phyloP scores from a whole-genome alignment of 805 yeast species.

The Alloascoidea africana region DNA sequence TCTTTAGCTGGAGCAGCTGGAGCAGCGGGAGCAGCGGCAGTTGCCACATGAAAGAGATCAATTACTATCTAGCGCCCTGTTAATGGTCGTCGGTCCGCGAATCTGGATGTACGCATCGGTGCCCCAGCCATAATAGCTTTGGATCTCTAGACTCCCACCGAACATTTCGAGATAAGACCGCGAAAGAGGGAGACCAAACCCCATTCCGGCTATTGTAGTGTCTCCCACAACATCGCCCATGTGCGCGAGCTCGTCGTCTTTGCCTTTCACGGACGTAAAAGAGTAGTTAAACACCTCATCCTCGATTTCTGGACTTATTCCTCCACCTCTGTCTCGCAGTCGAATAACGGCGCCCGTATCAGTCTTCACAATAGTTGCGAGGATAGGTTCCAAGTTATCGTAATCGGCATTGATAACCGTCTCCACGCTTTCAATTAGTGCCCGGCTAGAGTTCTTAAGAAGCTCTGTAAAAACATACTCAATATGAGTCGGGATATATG shows the following conservation, averaged over 20 bases:
- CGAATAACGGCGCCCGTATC: conserved; percentile 47
- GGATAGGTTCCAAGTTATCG: conserved; percentile 23
- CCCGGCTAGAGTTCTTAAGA: conserved; percentile 75
- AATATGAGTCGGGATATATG: conserved; percentile 76
- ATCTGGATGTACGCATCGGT: conserved; percentile 68
- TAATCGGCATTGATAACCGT: conserved; percentile 16
- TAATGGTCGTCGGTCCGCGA: no score
- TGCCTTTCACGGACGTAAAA: conserved; percentile 57
- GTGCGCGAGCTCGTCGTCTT: conserved; percentile 44
- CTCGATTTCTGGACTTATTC: conserved; percentile 56
- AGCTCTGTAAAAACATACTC: conserved; percentile 82
- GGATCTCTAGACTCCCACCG: conserved; percentile 54
- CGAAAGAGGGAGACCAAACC: conserved; percentile 85
- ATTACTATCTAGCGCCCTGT: no score
- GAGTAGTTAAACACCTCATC: conserved; percentile 72
- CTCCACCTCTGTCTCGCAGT: conserved; percentile 79
- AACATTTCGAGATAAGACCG: conserved; percentile 60
- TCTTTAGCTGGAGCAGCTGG: no score
- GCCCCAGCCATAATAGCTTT: conserved; percentile 64
- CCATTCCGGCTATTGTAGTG: conserved; percentile 78
- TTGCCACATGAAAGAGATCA: no score
- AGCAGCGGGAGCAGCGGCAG: no score
- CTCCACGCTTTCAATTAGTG: conserved; percentile 58
- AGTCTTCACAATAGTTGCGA: conserved; percentile 30
- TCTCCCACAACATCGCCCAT: conserved; percentile 47